Conservation (phyloP, 2,329 filamentous ascomycete species). For the Thielaviopsis populi region DNA sequence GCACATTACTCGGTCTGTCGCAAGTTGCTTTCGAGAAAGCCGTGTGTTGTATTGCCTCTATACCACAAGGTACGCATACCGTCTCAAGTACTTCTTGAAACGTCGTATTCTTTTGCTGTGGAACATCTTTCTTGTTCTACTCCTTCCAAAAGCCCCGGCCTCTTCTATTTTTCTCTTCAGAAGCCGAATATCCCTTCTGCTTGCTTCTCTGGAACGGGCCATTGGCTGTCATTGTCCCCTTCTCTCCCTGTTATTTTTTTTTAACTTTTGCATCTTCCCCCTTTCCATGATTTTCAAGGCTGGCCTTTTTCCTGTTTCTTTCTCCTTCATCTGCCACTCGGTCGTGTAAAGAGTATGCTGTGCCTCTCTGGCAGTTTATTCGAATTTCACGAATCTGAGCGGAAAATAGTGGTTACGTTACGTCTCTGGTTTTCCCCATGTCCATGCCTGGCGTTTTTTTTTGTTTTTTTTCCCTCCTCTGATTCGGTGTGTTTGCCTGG, state of each 20-base stretch:
- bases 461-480: not conserved
- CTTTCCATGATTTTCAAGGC: not conserved
- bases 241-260: not conserved
- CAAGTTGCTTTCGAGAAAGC: not conserved
- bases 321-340: not conserved
- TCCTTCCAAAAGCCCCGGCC: not conserved
- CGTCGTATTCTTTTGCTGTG: not conserved
- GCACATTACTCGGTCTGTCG: not conserved
- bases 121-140: not conserved
- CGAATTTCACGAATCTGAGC: not conserved
- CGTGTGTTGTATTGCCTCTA: not conserved
- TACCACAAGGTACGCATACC: not conserved
- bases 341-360: not conserved
- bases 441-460: not conserved
- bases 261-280: not conserved
- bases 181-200: not conserved
- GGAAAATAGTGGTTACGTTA: not conserved
- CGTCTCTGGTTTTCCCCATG: not conserved
- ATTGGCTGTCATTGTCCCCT: not conserved
- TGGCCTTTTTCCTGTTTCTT: not conserved
- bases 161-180: not conserved
- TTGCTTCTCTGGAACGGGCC: not conserved
- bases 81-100: not conserved
- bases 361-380: not conserved
- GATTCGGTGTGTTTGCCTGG: not conserved